A percentile compares a stretch with the other conserved stretches of the same genome.
Evolutionary conservation across 352 stramenopile species (phyloP).

Genomic region (Pythium phragmiticola): DNA sequence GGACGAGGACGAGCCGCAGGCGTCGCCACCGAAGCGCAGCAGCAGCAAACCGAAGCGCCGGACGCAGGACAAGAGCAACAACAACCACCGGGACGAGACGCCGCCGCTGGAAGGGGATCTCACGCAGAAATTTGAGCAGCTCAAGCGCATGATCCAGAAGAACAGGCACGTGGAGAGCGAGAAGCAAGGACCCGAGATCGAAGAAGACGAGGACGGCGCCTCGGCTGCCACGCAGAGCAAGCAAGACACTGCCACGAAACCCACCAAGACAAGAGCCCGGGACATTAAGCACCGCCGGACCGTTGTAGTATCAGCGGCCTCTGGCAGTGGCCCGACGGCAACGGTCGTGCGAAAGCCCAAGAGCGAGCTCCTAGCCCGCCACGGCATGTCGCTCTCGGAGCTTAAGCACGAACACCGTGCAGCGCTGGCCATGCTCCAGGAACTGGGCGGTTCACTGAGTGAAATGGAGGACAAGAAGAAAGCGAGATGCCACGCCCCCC

Average conservation of each 20-base stretch:
- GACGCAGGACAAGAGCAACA: not conserved
- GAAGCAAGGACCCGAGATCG: slow-evolving; percentile 5
- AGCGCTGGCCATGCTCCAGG: slow-evolving; percentile 67
- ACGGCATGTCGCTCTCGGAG: slow-evolving; percentile 63
- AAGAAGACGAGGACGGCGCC: not conserved
- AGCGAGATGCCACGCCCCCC: not conserved
- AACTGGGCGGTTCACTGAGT: slow-evolving; percentile 61
- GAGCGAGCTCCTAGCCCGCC: slow-evolving; percentile 38
- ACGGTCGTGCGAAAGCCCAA: not conserved
- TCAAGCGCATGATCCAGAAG: slow-evolving; percentile 58
- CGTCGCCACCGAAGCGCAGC: not conserved
- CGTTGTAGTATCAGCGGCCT: not conserved
- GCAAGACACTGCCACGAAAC: not conserved
- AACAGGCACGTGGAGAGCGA: slow-evolving; percentile 35
- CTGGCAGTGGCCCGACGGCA: not conserved
- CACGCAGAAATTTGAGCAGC: slow-evolving; percentile 58
- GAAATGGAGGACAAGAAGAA: slow-evolving; percentile 21
- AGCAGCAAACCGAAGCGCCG: not conserved
- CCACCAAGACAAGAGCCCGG: not conserved
- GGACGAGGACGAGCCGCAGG: slow-evolving; percentile 12
- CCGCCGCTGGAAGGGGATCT: slow-evolving; percentile 38
- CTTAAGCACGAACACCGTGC: slow-evolving; percentile 74
- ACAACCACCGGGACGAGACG: slow-evolving; percentile 8
- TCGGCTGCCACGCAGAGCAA: not conserved
- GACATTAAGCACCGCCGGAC: not conserved